Evolutionary conservation across 129 eudicot genomes (phyloP), one percentile per base, ranked within the genome.

Genomic region (Cynara cardunculus): DNA sequence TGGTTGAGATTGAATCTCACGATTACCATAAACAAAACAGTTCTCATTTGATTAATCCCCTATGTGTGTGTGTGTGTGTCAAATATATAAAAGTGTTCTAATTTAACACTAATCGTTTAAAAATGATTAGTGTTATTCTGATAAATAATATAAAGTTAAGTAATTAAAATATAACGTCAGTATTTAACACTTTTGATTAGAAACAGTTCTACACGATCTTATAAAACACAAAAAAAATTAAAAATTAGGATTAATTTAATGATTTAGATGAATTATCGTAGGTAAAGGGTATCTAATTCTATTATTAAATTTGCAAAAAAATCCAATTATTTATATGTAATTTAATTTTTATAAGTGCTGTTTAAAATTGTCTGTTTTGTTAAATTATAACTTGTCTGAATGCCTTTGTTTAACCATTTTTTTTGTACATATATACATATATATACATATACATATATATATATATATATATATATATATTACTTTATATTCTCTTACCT

Each of bases 361-460:
- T 27, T 70, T 69, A 39, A 82, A 72, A 28, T 78, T 83, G 86
- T 78, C 86, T 83, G 79, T 71, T 83, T 83, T 64, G 86, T 78
- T 83, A 74, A 78, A 72, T 44, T 83, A 78, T 73, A 78, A 78
- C 79, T 31, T 83, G 83, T 83, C 86, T 44, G 26, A 19, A 24
- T 83, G 75, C 79, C 61, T 69, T 72, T 64, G 79, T 83, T 83
- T 79, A 81, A 73, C 53, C 19, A 37, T 27, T 61, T 80, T 73
- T 31, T 81, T 66, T 28, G 74, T n/a, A n/a, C n/a, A n/a, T n/a
- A n/a, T n/a, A n/a, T n/a, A n/a, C n/a, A n/a, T n/a, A n/a, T n/a
- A 3, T n/a, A 34, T 35, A n/a, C 24, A 77, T 64, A 34, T 19
- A 64, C n/a, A 3, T n/a, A 34, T 35, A n/a, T 34, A 77, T 64